These are phyloP conservation scores for Pholiota adiposa DNA, from an alignment of 1,284 basidiomycete genomes.

Conservation along the genomic window DNA sequence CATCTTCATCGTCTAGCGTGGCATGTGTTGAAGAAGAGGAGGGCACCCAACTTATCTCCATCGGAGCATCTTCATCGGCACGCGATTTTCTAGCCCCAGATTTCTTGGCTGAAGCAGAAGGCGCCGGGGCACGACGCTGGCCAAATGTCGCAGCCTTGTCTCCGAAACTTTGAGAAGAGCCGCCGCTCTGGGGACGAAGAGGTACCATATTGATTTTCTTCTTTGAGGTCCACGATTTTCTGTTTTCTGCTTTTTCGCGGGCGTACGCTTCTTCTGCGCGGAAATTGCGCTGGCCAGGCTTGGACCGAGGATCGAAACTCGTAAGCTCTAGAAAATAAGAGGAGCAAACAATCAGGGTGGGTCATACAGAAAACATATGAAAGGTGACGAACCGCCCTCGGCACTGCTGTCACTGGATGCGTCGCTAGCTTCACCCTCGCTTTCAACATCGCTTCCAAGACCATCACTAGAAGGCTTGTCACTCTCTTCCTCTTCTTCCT, in stretches of 20 bases:
- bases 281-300: constrained; percentile 50
- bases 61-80: constrained; percentile 48
- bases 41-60: constrained; percentile 74
- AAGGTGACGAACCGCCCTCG: constrained; percentile 42
- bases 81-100: constrained; percentile 19
- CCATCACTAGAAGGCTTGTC: constrained; percentile 79
- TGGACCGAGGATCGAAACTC: constrained; percentile 46
- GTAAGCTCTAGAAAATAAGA: constrained; percentile 46
- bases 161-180: constrained; percentile 31
- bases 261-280: constrained; percentile 49
- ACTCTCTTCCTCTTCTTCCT: constrained; percentile 89
- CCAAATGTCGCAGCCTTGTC: constrained; percentile 70
- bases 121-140: constrained; percentile 53
- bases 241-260: constrained; percentile 45
- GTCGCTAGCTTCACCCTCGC: constrained; percentile 35
- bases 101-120: constrained; percentile 19
- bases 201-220: constrained; percentile 63
- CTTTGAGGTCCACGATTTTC: constrained; percentile 31
- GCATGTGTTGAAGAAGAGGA: constrained; percentile 36
- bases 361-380: not conserved
- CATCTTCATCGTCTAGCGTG: constrained; percentile 35
- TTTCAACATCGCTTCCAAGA: constrained; percentile 61
- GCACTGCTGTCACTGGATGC: constrained; percentile 43
- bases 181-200: constrained; percentile 51
- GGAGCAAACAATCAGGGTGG: constrained; percentile 9